Conservation (phyloP, 1,139 yeast genomes). For the Pneumocystis canis region DNA sequence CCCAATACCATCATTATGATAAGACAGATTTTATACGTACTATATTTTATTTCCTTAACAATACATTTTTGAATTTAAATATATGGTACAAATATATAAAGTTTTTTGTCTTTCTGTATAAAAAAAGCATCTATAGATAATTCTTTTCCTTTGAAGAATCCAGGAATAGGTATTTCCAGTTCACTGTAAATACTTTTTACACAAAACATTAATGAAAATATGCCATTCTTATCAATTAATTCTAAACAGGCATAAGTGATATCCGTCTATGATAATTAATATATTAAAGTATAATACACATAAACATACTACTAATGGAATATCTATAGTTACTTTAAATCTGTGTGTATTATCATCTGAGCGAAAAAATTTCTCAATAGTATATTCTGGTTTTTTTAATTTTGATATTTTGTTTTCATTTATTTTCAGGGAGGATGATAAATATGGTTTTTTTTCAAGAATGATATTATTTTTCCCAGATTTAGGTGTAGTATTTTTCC, state of each 20-base stretch:
- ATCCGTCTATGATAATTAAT: background rate
- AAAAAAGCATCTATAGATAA: background rate
- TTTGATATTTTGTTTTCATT: background rate
- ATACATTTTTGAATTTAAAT: background rate
- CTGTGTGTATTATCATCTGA: background rate
- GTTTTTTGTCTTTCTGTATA: background rate
- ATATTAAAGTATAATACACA: background rate
- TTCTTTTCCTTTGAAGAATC: background rate
- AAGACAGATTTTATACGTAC: background rate
- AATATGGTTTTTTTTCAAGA: background rate
- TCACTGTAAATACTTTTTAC: background rate
- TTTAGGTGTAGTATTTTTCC: background rate
- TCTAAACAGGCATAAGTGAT: background rate
- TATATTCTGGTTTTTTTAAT: background rate
- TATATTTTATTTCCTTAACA: background rate
- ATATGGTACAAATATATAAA: background rate
- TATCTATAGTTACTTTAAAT: background rate
- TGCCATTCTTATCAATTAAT: background rate
- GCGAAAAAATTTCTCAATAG: background rate
- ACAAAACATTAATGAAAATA: background rate
- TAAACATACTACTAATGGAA: background rate
- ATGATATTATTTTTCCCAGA: background rate
- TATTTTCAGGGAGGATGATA: background rate
- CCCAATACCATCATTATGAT: background rate
- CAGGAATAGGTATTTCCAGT: background rate